These are phyloP conservation scores for Camelina hispida DNA, from an alignment of 345 rosid species.

Conservation along the genomic window DNA sequence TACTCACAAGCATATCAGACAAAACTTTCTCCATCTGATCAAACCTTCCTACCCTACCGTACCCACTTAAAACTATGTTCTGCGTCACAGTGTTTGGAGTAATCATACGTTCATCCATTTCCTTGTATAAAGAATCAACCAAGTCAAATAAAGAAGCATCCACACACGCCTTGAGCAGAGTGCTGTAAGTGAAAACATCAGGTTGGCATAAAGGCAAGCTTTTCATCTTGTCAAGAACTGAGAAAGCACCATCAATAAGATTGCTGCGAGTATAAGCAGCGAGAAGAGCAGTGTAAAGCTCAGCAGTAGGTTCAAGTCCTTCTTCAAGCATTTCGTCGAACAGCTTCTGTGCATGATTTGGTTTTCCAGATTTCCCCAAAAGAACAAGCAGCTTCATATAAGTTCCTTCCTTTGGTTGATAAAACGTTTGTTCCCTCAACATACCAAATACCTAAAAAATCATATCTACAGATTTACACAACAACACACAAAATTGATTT, in stretches of 20 bases:
- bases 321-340: slow-evolving; percentile 82
- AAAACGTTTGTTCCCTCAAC: slow-evolving; percentile 73
- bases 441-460: slow-evolving; percentile 66
- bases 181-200: slow-evolving; percentile 81
- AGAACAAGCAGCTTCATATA: slow-evolving; percentile 83
- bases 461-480: neutral
- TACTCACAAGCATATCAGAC: slow-evolving; percentile 72
- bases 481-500: too few species aligned
- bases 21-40: slow-evolving; percentile 88
- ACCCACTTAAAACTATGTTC: slow-evolving; percentile 88
- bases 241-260: slow-evolving; percentile 70
- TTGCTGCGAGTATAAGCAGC: slow-evolving; percentile 72
- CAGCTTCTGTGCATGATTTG: slow-evolving; percentile 63
- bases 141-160: slow-evolving; percentile 67
- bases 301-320: slow-evolving; percentile 71
- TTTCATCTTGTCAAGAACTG: slow-evolving; percentile 67
- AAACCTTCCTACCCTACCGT: slow-evolving; percentile 70
- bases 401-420: slow-evolving; percentile 81
- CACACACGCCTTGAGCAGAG: slow-evolving; percentile 72
- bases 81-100: slow-evolving; percentile 85
- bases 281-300: slow-evolving; percentile 82
- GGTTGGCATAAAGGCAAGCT: slow-evolving; percentile 75
- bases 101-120: slow-evolving; percentile 75
- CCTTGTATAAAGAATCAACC: slow-evolving; percentile 60
- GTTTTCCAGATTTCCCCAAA: slow-evolving; percentile 72